Percentiles rank a stretch among this genome's conserved stretches.
phyloP scores from a whole-genome alignment of 257 asterid species.

The Solanum infundibuliforme region DNA sequence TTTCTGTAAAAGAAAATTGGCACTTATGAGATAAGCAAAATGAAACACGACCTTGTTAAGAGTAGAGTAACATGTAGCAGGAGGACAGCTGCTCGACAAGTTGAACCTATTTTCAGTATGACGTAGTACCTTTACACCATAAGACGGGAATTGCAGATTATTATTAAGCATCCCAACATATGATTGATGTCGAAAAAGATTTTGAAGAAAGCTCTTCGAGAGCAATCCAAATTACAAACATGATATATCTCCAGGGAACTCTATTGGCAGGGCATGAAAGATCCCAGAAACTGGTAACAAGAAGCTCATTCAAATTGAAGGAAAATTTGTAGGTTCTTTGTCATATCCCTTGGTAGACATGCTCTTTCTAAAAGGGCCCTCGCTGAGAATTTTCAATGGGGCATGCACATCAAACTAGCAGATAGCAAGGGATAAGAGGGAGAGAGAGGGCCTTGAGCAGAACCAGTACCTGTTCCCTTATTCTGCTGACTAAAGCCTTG shows the following conservation, averaged over 20 bases:
- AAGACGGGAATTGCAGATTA: background rate
- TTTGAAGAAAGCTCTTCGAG: background rate
- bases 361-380: background rate
- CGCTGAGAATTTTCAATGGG: background rate
- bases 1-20: background rate
- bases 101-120: background rate
- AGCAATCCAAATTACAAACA: background rate
- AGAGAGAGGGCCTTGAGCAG: background rate
- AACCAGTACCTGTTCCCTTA: constrained; percentile 47
- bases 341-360: background rate
- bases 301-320: background rate
- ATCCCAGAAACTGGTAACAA: background rate
- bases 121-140: background rate
- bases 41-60: background rate
- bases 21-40: background rate
- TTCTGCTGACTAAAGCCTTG: constrained; percentile 39
- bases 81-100: background rate
- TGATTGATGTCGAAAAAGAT: background rate
- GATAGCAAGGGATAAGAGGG: background rate
- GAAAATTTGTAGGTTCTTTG: background rate
- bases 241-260: background rate
- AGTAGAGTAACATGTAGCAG: background rate
- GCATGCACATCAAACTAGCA: background rate
- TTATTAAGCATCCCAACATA: background rate
- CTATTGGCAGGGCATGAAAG: background rate